Percentiles rank a stretch among this genome's conserved stretches.
phyloP scores from a whole-genome alignment of 257 asterid genomes.

The Rubia yunnanensis region DNA sequence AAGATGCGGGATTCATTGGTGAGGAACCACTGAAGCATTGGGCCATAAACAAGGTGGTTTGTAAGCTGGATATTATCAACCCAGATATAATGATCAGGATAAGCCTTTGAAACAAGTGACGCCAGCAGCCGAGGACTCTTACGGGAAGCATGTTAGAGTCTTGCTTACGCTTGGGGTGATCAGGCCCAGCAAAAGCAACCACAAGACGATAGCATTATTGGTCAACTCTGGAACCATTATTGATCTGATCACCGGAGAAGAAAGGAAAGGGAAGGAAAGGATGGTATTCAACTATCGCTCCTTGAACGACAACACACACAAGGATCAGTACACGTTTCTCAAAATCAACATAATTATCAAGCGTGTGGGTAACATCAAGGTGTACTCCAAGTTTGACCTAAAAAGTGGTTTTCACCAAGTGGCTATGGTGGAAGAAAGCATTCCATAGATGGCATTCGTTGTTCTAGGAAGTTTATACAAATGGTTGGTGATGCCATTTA shows the following conservation, averaged over 20 bases:
- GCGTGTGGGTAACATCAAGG: background rate
- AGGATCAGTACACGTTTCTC: background rate
- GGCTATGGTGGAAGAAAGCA: too few relatives aligned
- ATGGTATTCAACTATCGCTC: background rate
- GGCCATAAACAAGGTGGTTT: background rate
- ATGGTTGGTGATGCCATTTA: too few relatives aligned
- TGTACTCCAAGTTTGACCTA: too few relatives aligned
- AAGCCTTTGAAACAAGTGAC: background rate
- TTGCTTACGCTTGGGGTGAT: background rate
- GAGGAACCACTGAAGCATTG: background rate
- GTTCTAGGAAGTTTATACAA: too few relatives aligned
- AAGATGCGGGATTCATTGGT: background rate
- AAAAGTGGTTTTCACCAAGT: too few relatives aligned
- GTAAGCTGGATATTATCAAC: background rate
- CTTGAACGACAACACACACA: too few relatives aligned
- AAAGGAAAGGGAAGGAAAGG: background rate
- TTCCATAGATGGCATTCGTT: too few relatives aligned
- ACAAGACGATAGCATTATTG: background rate
- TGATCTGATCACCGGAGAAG: background rate
- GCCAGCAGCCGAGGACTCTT: background rate
- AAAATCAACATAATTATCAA: background rate
- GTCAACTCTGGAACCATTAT: background rate
- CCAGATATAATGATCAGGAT: too few relatives aligned
- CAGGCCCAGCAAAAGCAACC: background rate
- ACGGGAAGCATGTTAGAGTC: background rate